Base-by-base conservation (phyloP, 768 basidiomycete species). In the Collybiopsis confluens region DNA sequence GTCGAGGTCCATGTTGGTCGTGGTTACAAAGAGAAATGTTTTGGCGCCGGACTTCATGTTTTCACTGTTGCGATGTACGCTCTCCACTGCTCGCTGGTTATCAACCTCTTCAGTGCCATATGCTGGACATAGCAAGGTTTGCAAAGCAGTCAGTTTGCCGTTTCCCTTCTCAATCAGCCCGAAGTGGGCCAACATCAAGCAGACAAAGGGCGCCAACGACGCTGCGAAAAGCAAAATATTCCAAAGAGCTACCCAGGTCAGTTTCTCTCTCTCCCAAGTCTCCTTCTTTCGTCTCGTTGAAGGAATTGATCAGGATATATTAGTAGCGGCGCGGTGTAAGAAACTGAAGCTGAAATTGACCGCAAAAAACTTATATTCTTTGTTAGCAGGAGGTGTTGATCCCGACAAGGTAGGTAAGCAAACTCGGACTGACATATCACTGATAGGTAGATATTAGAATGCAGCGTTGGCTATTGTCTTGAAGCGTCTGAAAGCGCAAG, bases 1-100 rank as follows among this genome's bases (percentile, higher is more conserved):
- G 68, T 92, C 89, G 68, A 90, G 85, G 73, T 90, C 88, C 47
- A 48, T 48, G 15, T 10, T 16, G 58, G 86, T 83, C 86, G 88
- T 88, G 62, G 69, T 70, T 23, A 21, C 37, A 52, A 43, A 23
- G 42, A 28, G 30, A 23, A 15, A 33, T 33, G 13, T 13, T 33
- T 33, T 33, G 13, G 30, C 30, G 30, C 30, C 30, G 13, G 8
- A 40, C 15, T n/a, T n/a, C 4, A 40, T 27, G 45, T 15, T 46
- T 46, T 23, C 27, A 15, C 3, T 16, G 24, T 23, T 45, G 8
- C 26, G 13, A 15, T 28, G 1, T 1, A 23, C 23, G 15, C 21
- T 24, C 2, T 8, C 11, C 26, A 5, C 15, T 27, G 21, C 47
- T 38, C 48, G 36, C 7, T 27, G 38, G 3, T 11, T 50, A 16